Conservation (phyloP, 179 eudicot genomes). For the Patellifolia procumbens region DNA sequence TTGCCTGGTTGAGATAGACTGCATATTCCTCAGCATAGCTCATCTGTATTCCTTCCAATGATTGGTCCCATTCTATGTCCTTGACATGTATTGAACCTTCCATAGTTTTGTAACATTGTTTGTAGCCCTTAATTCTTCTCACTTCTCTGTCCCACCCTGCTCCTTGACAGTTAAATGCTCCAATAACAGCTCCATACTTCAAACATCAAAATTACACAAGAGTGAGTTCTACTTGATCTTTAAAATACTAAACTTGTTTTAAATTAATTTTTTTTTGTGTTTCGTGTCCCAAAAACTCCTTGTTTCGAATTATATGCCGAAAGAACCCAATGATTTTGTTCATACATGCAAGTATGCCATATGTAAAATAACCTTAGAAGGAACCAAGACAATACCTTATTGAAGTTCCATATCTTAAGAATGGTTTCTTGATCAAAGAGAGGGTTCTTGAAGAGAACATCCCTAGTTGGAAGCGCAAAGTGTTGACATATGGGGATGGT, state of each 20-base stretch:
- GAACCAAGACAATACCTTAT: constrained; percentile 44
- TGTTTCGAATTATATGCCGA: too few relatives aligned
- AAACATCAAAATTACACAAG: background rate
- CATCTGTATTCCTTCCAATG: constrained; percentile 27
- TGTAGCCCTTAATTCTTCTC: constrained; percentile 51
- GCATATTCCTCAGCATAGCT: constrained; percentile 51
- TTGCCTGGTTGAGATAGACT: constrained; percentile 50
- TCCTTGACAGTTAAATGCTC: constrained; percentile 79
- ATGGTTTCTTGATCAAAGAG: constrained; percentile 47
- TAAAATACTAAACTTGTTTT: too few relatives aligned
- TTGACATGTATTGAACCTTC: constrained; percentile 37
- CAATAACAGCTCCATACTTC: constrained; percentile 65
- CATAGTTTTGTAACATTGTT: constrained; percentile 54
- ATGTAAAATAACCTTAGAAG: background rate
- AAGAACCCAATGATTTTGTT: too few relatives aligned
- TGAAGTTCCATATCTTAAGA: constrained; percentile 74
- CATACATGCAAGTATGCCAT: too few relatives aligned
- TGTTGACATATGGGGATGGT: constrained; percentile 58
- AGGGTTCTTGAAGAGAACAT: constrained; percentile 59
- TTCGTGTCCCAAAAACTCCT: too few relatives aligned
- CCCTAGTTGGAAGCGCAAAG: constrained; percentile 68
- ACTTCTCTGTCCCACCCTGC: constrained; percentile 63
- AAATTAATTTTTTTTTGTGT: too few relatives aligned
- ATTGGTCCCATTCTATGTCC: constrained; percentile 68
- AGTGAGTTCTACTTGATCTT: background rate